Percentiles rank a stretch among this genome's conserved stretches.
phyloP scores from a whole-genome alignment of 495 filamentous ascomycete species.

The Lophiostoma macrostomum region DNA sequence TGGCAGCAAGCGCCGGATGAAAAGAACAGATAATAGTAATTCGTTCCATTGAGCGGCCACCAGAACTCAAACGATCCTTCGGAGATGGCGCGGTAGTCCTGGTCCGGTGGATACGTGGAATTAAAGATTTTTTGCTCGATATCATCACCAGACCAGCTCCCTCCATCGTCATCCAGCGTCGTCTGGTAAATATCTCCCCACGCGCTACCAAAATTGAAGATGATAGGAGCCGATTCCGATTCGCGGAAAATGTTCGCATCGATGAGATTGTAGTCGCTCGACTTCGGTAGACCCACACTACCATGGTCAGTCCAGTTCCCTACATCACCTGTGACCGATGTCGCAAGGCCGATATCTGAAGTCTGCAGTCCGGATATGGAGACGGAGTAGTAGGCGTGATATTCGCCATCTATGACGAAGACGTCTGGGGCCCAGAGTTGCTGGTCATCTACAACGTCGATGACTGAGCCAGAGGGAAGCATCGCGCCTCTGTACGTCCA shows the following conservation, averaged over 20 bases:
- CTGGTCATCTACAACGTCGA: slow-evolving; percentile 50
- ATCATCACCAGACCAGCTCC: slow-evolving; percentile 36
- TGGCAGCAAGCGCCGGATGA: slow-evolving; percentile 60
- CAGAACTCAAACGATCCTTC: slow-evolving; percentile 51
- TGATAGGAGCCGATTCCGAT: slow-evolving; percentile 43
- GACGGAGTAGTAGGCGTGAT: slow-evolving; percentile 70
- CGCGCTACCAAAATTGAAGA: slow-evolving; percentile 66
- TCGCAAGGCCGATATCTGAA: slow-evolving; percentile 65
- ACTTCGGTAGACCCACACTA: slow-evolving; percentile 46
- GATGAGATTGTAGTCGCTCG: slow-evolving; percentile 62
- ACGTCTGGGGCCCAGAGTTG: slow-evolving; percentile 69
- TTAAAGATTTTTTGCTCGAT: slow-evolving; percentile 57
- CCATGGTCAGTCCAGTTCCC: slow-evolving; percentile 62
- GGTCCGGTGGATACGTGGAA: slow-evolving; percentile 42
- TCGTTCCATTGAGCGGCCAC: slow-evolving; percentile 23
- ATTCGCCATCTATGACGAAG: slow-evolving; percentile 49
- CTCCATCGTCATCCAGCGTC: slow-evolving; percentile 41
- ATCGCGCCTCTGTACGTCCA: slow-evolving; percentile 59
- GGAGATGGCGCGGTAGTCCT: slow-evolving; percentile 38
- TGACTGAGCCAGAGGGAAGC: slow-evolving; percentile 56
- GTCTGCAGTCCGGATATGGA: slow-evolving; percentile 59
- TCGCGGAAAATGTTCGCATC: slow-evolving; percentile 58
- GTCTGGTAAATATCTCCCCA: slow-evolving; percentile 66
- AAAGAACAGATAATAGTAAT: slow-evolving; percentile 63
- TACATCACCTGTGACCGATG: slow-evolving; percentile 56